These are phyloP conservation scores for Pharus latifolius DNA, from an alignment of 176 grass and related monocot genomes.

Conservation along the genomic window DNA sequence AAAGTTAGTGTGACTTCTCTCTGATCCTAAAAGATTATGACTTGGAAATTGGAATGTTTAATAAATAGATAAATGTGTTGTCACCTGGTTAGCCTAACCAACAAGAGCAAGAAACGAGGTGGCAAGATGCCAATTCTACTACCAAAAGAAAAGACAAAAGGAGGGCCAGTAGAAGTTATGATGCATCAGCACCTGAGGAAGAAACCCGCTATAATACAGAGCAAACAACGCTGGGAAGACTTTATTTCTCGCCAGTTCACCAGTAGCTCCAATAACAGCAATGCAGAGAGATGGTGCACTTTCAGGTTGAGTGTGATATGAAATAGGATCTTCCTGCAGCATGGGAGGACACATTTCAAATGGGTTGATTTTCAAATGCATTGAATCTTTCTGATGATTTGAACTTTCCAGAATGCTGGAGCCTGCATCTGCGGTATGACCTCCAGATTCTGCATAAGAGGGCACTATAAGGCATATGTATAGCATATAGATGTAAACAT, in stretches of 20 bases:
- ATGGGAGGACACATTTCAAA: conserved; percentile 11
- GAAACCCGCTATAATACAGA: conserved; percentile 79
- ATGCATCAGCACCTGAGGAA: conserved; percentile 51
- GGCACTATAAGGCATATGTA: background rate
- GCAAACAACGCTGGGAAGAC: conserved; percentile 88
- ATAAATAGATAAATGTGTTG: no score
- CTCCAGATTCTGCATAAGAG: conserved; percentile 38
- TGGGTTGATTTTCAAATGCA: background rate
- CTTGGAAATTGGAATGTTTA: no score
- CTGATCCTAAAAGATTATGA: background rate
- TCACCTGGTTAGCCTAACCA: background rate
- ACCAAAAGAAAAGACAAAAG: background rate
- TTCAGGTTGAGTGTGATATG: background rate
- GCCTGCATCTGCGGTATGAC: conserved; percentile 27
- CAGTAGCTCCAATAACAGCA: conserved; percentile 85
- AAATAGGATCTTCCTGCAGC: conserved; percentile 4
- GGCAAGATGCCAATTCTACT: background rate
- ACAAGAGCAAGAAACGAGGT: background rate
- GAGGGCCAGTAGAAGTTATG: background rate
- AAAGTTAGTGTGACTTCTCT: no score
- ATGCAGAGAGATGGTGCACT: conserved; percentile 61
- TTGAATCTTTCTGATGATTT: background rate
- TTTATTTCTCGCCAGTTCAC: conserved; percentile 83
- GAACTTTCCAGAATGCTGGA: conserved; percentile 30
- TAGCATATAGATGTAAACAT: conserved; percentile 4